Percentiles rank a stretch among this genome's conserved stretches.
Conservation (phyloP, 164 flowering plant genomes). For the Magnolia kwangsiensis region DNA sequence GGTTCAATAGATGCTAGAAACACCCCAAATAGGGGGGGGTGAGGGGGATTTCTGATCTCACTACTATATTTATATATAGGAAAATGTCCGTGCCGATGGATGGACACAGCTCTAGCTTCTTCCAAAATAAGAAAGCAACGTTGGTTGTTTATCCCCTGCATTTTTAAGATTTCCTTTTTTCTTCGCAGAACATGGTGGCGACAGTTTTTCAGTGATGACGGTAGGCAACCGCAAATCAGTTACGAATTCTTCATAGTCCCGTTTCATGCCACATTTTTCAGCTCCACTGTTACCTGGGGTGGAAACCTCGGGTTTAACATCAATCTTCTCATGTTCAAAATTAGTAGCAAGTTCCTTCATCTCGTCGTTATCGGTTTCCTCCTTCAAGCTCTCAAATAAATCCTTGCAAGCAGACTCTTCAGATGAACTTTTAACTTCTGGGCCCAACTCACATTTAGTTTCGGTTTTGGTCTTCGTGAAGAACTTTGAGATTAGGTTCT, state of each 20-base stretch:
- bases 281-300: slow-evolving; percentile 10
- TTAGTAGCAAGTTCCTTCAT: slow-evolving; percentile 1
- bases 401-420: slow-evolving; percentile 14
- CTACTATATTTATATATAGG: background rate
- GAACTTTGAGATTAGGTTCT: slow-evolving; percentile 53
- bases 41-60: too few relatives aligned
- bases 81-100: background rate
- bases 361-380: slow-evolving; percentile 27
- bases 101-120: slow-evolving; percentile 25
- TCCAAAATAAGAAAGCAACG: slow-evolving; percentile 53
- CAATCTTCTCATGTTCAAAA: slow-evolving; percentile 13
- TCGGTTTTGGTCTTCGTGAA: slow-evolving; percentile 42
- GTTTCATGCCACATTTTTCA: slow-evolving; percentile 28
- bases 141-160: slow-evolving; percentile 46
- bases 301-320: slow-evolving; percentile 10
- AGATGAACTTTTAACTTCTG: slow-evolving; percentile 13
- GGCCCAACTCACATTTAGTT: slow-evolving; percentile 18
- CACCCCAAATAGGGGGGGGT: background rate
- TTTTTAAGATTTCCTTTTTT: slow-evolving; percentile 35
- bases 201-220: slow-evolving; percentile 9
- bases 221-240: slow-evolving; percentile 22
- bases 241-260: slow-evolving; percentile 30
- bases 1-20: background rate
- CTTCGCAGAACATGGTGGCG: slow-evolving; percentile 20
- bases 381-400: slow-evolving; percentile 20